Conservation (phyloP, 1,284 basidiomycete genomes). For the Heterobasidion annosum region DNA sequence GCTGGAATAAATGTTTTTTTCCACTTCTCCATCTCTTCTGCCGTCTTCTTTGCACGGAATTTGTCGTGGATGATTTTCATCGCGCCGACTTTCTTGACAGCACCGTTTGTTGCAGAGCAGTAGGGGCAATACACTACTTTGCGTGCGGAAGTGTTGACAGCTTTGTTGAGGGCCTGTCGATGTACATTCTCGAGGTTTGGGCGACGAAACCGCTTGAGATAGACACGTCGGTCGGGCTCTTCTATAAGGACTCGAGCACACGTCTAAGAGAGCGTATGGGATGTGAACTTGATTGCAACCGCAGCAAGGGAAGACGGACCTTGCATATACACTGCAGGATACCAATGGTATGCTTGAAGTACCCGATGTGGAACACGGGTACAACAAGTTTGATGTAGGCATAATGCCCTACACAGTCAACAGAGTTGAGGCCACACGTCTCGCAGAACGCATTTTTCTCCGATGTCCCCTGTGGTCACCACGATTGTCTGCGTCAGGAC, state of each 20-base stretch:
- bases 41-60: conserved; percentile 92
- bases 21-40: conserved; percentile 84
- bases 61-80: conserved; percentile 98
- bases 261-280: conserved; percentile 40
- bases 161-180: conserved; percentile 78
- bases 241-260: conserved; percentile 93
- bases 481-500: conserved; percentile 1
- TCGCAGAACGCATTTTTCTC: conserved; percentile 92
- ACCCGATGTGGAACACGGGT: conserved; percentile 97
- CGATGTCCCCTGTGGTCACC: conserved; percentile 71
- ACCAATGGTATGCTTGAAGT: conserved; percentile 91
- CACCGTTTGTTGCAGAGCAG: conserved; percentile 90
- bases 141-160: conserved; percentile 84
- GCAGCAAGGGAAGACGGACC: conserved; percentile 32
- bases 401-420: conserved; percentile 97
- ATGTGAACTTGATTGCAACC: not conserved
- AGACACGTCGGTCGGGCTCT: conserved; percentile 79
- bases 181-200: conserved; percentile 93
- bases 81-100: conserved; percentile 93
- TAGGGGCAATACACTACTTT: conserved; percentile 92
- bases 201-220: conserved; percentile 83
- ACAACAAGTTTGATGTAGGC: conserved; percentile 95
- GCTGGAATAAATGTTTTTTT: conserved; percentile 80
- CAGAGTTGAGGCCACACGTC: conserved; percentile 88
- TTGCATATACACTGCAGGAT: conserved; percentile 97